phyloP scores from a whole-genome alignment of 2,329 filamentous ascomycete genomes.

The Atkinsonella hypoxylon region DNA sequence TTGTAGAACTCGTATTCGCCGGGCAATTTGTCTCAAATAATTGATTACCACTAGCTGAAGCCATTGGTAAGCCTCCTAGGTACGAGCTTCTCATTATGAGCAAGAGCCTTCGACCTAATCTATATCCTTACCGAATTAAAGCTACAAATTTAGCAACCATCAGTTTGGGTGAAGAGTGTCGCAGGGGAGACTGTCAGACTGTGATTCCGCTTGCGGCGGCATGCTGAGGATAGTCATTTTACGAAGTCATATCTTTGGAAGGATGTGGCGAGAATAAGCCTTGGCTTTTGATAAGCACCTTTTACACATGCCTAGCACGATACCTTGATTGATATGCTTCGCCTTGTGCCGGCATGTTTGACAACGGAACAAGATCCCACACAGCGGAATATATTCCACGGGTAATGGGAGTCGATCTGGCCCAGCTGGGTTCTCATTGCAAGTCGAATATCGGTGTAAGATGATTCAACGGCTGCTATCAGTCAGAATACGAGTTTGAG shows the following conservation, averaged over 20 bases:
- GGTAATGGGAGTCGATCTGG: neutral
- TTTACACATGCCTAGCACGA: neutral
- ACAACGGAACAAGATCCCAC: conserved; percentile 1
- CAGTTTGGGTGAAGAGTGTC: neutral
- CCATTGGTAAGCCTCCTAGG: neutral
- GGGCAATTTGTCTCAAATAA: neutral
- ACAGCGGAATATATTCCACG: neutral
- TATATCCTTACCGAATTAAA: neutral
- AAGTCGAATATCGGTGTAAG: neutral
- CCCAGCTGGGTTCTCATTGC: neutral
- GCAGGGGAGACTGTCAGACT: too few relatives aligned
- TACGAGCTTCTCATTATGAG: neutral
- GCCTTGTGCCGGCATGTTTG: conserved; percentile 6
- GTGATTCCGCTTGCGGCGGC: too few relatives aligned
- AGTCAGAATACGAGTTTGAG: too few relatives aligned
- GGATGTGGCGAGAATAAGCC: neutral
- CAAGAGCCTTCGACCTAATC: neutral
- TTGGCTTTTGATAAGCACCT: neutral
- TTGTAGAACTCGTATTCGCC: neutral
- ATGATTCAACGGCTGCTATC: neutral
- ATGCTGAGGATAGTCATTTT: neutral
- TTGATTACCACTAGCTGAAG: neutral
- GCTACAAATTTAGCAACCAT: neutral
- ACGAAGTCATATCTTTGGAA: neutral
- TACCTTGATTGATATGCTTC: conserved; percentile 3